Conservation (phyloP, 306 rosid species). For the Cicer chorassanicum region DNA sequence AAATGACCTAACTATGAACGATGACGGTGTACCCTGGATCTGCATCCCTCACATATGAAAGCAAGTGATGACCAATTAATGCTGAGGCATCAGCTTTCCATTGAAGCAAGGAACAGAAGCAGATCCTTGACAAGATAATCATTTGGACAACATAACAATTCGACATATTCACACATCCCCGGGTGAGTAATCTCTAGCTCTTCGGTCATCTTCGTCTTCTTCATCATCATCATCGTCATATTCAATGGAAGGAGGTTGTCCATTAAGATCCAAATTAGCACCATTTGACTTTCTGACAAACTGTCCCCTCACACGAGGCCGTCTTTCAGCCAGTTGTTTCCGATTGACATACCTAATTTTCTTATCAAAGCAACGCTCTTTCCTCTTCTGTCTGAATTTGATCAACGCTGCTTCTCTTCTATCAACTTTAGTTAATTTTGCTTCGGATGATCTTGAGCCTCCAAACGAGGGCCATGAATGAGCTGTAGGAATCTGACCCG, state of each 20-base stretch:
- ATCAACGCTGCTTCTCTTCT: conserved; percentile 97
- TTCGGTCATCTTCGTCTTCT: conserved; percentile 55
- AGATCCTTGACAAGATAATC: conserved; percentile 20
- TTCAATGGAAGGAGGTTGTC: conserved; percentile 72
- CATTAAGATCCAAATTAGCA: conserved; percentile 81
- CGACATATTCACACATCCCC: conserved; percentile 49
- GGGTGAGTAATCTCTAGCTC: conserved; percentile 48
- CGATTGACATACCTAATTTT: conserved; percentile 89
- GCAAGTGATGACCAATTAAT: conserved; percentile 31
- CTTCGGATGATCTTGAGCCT: conserved; percentile 60
- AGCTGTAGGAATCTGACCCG: conserved; percentile 72
- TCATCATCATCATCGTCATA: conserved; percentile 65
- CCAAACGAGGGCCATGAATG: conserved; percentile 79
- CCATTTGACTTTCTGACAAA: conserved; percentile 88
- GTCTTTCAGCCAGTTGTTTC: conserved; percentile 84
- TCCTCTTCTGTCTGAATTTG: conserved; percentile 94
- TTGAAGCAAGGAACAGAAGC: conserved; percentile 35
- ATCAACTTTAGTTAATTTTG: conserved; percentile 67
- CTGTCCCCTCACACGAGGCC: conserved; percentile 93
- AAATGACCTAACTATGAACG: conserved; percentile 31
- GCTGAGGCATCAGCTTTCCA: conserved; percentile 39
- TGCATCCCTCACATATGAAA: conserved; percentile 1
- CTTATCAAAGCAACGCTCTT: conserved; percentile 94
- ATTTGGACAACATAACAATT: background rate
- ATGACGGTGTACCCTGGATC: conserved; percentile 28